Base-by-base conservation (phyloP, 2,329 filamentous ascomycete genomes). In the Sporothrix humicola region DNA sequence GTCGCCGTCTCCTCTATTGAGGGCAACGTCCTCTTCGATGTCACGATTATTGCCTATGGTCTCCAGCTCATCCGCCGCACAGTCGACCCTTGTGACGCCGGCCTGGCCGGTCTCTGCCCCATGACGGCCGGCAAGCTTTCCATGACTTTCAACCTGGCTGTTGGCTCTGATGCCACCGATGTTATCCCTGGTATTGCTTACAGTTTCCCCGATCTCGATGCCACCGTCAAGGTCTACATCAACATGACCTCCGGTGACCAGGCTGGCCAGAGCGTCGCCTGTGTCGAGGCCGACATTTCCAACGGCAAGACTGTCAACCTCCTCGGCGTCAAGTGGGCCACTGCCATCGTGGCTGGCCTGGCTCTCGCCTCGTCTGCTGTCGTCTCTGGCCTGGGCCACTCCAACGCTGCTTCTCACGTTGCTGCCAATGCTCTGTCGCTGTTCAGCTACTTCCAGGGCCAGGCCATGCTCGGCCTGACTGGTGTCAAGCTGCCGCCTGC, bases 221-320 rank as follows among this genome's bases (percentile, higher is more conserved):
- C 92, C 71, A 89, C 89, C 59, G 92, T 95, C 72, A 88, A 88
- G 77, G 89, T 96, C 77, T 90, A 88, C 79, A 91, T 97, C 85
- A 93, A 91, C 79, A 86, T 87, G 75, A 89, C 87, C 2, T 83
- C 87, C 2, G 80, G 80, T n/a, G 76, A 78, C 17, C 71, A 78
- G 20, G 82, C 82, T n/a, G 83, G 86, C 31, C 81, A 86, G 69
- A 88, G 86, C 76, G 87, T 94, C 66, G 92, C 93, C 73, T 97
- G 93, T 81, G 89, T 97, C 65, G 90, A 95, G 83, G 93, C 93
- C 17, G 86, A 90, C 76, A 86, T 97, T 65, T 94, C 92, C 73
- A 97, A 97, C 81, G 92, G 92, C 75, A 92, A 95, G 82, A 94
- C 93, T 0, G 93, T 96, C 71, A 89, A 96, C 79, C 90, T 95